A percentile compares a stretch with the other conserved stretches of the same genome.
Conservation (phyloP, 495 filamentous ascomycete genomes). For the Darksidea phi region DNA sequence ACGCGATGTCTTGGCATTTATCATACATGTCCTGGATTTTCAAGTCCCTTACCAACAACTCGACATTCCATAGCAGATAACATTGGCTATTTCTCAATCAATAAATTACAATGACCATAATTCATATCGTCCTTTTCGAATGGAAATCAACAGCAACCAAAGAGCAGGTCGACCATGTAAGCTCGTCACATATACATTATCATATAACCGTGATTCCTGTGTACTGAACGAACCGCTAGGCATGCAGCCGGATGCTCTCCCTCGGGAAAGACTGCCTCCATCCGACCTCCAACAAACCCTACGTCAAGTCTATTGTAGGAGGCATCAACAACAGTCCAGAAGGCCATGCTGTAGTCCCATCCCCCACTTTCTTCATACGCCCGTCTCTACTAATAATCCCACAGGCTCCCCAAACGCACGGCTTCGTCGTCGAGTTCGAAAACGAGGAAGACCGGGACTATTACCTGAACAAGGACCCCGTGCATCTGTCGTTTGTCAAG, state of each 20-base stretch:
- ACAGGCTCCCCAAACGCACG: constrained; percentile 59
- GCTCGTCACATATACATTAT: too few relatives aligned
- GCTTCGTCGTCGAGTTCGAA: constrained; percentile 62
- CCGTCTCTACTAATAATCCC: background rate
- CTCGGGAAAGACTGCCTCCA: constrained; percentile 49
- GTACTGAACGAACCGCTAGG: too few relatives aligned
- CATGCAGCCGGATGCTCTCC: constrained; percentile 44
- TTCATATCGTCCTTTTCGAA: constrained; percentile 62
- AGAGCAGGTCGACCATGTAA: constrained; percentile 53
- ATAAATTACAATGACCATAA: constrained; percentile 53
- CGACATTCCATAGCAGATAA: too few relatives aligned
- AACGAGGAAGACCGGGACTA: constrained; percentile 45
- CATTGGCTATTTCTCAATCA: too few relatives aligned
- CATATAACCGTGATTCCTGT: too few relatives aligned
- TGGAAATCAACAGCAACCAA: constrained; percentile 52
- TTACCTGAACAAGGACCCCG: constrained; percentile 47
- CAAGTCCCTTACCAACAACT: too few relatives aligned
- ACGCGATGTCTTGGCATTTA: too few relatives aligned
- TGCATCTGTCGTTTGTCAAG: constrained; percentile 39
- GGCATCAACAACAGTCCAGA: constrained; percentile 66
- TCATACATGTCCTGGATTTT: too few relatives aligned
- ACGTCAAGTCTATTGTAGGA: constrained; percentile 59
- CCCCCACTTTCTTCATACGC: background rate
- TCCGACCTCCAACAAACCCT: constrained; percentile 51
- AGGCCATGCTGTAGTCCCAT: constrained; percentile 56